Base-by-base conservation (phyloP, 2,329 filamentous ascomycete genomes). In the Ophiostoma triangulosporum region DNA sequence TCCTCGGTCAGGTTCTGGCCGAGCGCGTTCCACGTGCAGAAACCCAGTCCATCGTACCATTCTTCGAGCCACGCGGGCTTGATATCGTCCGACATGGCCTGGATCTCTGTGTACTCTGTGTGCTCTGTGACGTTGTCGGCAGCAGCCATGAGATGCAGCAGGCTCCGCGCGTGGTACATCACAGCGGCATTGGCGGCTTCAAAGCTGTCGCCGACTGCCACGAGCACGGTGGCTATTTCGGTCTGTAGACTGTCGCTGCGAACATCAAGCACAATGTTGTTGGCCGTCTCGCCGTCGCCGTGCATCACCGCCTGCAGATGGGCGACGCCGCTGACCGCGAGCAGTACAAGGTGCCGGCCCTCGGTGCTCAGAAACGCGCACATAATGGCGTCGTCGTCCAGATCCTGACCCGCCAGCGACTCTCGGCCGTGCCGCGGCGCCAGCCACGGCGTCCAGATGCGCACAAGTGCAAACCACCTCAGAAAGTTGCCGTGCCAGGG, bases 11-110 rank as follows among this genome's bases (percentile, higher is more conserved):
- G 73, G 45, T 83, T 72, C 61, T 94, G 88, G 0, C 93, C 93
- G 0, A 98, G 73, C 0, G 83, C 86, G 63, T 97, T 98, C 93
- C 93, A 98, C 0, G 93, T 98, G 65, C 93, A 98, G 64, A 93
- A 98, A 0, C 89, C 87, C 35, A 98, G 71, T 0, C 89, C 88
- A 65, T 97, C 93, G 63, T 90, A 90, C 89, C 90, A 96, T 56
- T 86, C 81, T 58, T 93, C 81, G 49, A 87, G 70, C 88, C 88
- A 95, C 63, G 81, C 67, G 6, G 74, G 69, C 52, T 74, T 73
- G 32, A 83, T 68, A 5, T 74, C 74, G 26, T 72, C 68, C 4
- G 38, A 43, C 20, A 43, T 14, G 14, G 15, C 64, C 56, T 81
- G 73, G 26, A 24, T 24, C 20, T 36, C 12, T 6, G 26, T 31